Evolutionary conservation across 352 stramenopile genomes (phyloP), one percentile per base, ranked within the genome.

Genomic region (Phytophthora capsici): DNA sequence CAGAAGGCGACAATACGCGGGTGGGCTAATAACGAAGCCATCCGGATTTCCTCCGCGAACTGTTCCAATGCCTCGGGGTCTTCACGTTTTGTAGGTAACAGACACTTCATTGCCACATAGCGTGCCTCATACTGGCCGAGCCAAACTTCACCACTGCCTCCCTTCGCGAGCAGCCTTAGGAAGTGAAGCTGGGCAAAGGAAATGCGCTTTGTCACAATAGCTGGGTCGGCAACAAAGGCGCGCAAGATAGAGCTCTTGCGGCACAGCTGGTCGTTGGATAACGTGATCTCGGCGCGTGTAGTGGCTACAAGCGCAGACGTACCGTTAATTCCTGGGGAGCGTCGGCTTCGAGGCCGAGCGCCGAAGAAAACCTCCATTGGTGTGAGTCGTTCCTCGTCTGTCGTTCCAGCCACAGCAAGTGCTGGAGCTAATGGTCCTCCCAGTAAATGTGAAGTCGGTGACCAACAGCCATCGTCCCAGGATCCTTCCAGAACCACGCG

Each of bases 1-100:
- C 84, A 85, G 63, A 96, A 95, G 3, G 75, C 69, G 12, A 96
- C 86, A 52, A 96, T 96, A 9, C 84, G 74, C 14, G 89, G 85
- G 54, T 96, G 87, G 26, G 92, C 73, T 36, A 95, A 71, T 30
- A 88, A 63, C 1, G 85, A 90, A 1, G 90, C 83, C 54, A 96
- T 80, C 4, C 87, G 75, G 34, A 96, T 89, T 66, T 96, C 89
- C 55, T 94, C 85, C 0, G 78, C 75, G 49, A 96, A 96, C 51
- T 84, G 78, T 66, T 94, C 86, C 32, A 93, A 77, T 7, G 77
- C 69, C 22, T 73, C 70, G 14, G 84, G 71, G 14, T 90, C 78
- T 43, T 86, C 75, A 22, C 80, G 78, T 57, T 89, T 90, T 17
- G 78, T 70, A 30, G 81, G 80, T 68, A 92, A 66, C 25, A 93